phyloP scores from a whole-genome alignment of 805 yeast species.

The Yarrowia sp. region DNA sequence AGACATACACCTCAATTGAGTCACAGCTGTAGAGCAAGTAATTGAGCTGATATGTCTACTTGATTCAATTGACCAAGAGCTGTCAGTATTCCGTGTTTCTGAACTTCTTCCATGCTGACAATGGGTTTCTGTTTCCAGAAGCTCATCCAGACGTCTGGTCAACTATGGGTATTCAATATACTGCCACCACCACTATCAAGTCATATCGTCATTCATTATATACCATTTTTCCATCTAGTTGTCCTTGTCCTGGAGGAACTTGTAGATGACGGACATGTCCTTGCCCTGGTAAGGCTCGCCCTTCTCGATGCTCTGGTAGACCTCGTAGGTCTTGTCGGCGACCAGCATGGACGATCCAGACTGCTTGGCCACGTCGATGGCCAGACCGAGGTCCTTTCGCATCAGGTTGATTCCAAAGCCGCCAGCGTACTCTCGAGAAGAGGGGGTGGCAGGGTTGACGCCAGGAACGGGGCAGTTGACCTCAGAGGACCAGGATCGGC shows the following conservation, averaged over 20 bases:
- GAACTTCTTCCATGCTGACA: too few relatives aligned
- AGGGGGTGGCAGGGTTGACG: constrained; percentile 57
- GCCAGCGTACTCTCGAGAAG: constrained; percentile 56
- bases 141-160: too few relatives aligned
- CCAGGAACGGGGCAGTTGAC: constrained; percentile 63
- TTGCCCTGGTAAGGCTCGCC: constrained; percentile 41
- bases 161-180: too few relatives aligned
- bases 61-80: too few relatives aligned
- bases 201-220: too few relatives aligned
- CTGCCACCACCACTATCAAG: too few relatives aligned
- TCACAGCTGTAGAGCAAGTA: too few relatives aligned
- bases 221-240: background rate
- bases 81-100: too few relatives aligned
- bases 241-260: constrained; percentile 43
- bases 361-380: constrained; percentile 46
- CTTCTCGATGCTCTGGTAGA: constrained; percentile 44
- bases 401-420: constrained; percentile 54
- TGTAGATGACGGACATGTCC: constrained; percentile 48
- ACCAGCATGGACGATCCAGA: constrained; percentile 44
- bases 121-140: too few relatives aligned
- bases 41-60: too few relatives aligned
- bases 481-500: constrained; percentile 62
- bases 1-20: too few relatives aligned
- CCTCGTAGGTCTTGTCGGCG: constrained; percentile 44
- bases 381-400: constrained; percentile 54